These are phyloP conservation scores for Nigrospora osmanthi DNA, from an alignment of 2,329 filamentous ascomycete genomes.

Conservation along the genomic window DNA sequence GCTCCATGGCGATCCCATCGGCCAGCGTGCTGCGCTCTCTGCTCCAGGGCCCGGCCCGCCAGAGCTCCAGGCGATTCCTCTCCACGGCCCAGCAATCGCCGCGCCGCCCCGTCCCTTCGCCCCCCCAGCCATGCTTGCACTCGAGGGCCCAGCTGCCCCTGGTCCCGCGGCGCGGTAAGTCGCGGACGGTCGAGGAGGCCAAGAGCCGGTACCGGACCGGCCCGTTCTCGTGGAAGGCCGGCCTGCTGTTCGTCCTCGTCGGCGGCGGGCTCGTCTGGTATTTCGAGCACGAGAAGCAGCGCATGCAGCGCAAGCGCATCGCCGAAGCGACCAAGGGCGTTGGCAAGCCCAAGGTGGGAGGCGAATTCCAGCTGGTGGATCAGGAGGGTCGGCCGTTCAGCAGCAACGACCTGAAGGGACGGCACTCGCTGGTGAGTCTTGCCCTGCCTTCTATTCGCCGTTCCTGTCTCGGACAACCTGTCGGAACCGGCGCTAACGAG, in stretches of 20 bases:
- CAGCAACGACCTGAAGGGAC: conserved; percentile 75
- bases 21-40: conserved; percentile 10
- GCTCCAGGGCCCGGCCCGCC: conserved; percentile 6
- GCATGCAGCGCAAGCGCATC: conserved; percentile 81
- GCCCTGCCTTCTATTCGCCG: not conserved
- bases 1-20: conserved; percentile 3
- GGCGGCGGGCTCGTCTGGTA: conserved; percentile 77
- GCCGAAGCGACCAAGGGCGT: conserved; percentile 91
- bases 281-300: conserved; percentile 87
- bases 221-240: conserved; percentile 91
- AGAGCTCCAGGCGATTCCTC: conserved; percentile 11
- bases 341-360: conserved; percentile 87
- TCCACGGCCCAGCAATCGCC: conserved; percentile 4
- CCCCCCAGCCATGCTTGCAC: conserved; percentile 1
- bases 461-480: no score
- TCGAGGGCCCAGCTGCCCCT: conserved; percentile 6
- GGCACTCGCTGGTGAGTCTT: conserved; percentile 64
- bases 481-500: no score
- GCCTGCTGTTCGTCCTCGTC: conserved; percentile 73
- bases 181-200: conserved; percentile 50
- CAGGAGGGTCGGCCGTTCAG: conserved; percentile 73
- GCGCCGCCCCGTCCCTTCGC: conserved; percentile 3
- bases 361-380: conserved; percentile 74
- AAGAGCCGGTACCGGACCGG: conserved; percentile 51
- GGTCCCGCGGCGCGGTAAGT: conserved; percentile 29